A percentile compares a stretch with the other conserved stretches of the same genome.
Conservation (phyloP, 306 rosid species). For the Sicyos baderoa region DNA sequence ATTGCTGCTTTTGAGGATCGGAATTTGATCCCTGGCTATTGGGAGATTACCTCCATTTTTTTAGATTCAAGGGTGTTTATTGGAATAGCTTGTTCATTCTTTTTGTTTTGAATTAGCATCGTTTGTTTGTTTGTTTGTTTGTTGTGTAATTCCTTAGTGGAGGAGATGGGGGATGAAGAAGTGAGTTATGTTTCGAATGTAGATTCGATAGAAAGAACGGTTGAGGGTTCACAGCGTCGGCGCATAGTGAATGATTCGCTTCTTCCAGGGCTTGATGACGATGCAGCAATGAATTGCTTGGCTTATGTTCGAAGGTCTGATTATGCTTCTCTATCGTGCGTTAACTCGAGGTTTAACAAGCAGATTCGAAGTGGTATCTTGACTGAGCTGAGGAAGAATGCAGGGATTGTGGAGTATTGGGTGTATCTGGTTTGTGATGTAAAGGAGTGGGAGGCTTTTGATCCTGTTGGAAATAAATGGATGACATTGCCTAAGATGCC, state of each 20-base stretch:
- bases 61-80: no score
- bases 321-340: constrained; percentile 50
- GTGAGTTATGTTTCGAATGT: not conserved
- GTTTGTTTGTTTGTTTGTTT: not conserved
- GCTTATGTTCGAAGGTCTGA: constrained; percentile 64
- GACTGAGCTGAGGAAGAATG: constrained; percentile 54
- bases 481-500: constrained; percentile 77
- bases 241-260: constrained; percentile 60
- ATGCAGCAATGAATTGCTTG: constrained; percentile 70
- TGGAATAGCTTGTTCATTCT: constrained; percentile 12
- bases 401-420: constrained; percentile 65
- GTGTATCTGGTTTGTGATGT: constrained; percentile 83
- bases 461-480: constrained; percentile 57
- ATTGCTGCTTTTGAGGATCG: constrained; percentile 36
- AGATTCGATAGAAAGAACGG: constrained; percentile 22
- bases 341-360: constrained; percentile 50
- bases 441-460: constrained; percentile 74
- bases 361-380: constrained; percentile 59
- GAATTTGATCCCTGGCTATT: constrained; percentile 28
- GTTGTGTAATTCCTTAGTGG: not conserved
- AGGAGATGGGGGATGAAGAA: constrained; percentile 15
- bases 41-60: no score
- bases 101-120: constrained; percentile 15
- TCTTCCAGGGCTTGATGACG: constrained; percentile 76
- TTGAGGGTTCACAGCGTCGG: constrained; percentile 43